Percentiles rank a stretch among this genome's conserved stretches.
phyloP scores from a whole-genome alignment of 371 early-diverging fungal genomes.

The Batkoa obscura region DNA sequence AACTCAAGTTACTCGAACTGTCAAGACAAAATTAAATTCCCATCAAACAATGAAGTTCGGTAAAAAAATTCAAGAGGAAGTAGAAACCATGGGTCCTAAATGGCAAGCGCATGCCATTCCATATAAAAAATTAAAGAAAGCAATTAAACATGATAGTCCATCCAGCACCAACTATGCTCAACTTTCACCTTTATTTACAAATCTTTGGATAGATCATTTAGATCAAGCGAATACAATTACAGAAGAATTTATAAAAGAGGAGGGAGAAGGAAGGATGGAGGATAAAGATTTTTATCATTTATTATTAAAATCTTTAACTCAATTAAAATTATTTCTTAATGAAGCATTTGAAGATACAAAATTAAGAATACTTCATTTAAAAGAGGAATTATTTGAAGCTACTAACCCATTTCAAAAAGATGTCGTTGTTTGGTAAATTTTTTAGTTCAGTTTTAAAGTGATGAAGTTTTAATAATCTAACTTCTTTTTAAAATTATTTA shows the following conservation, averaged over 20 bases:
- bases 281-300: neutral
- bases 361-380: neutral
- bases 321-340: neutral
- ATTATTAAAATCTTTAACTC: neutral
- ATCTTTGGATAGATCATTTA: neutral
- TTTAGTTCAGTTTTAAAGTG: too few species aligned
- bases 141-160: neutral
- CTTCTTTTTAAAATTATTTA: too few species aligned
- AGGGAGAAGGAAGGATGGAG: neutral
- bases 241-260: neutral
- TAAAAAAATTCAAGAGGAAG: neutral
- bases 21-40: too few species aligned
- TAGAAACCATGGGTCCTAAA: neutral
- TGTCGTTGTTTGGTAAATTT: neutral
- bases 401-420: conserved; percentile 6
- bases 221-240: neutral
- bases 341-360: conserved; percentile 5
- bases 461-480: neutral
- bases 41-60: conserved; percentile 9
- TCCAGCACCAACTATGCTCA: neutral
- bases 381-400: neutral
- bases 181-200: neutral
- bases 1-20: too few species aligned
- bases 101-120: conserved; percentile 5
- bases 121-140: conserved; percentile 3